Conservation (phyloP, 192 early-diverging fungal species). For the Coemansia sp. region DNA sequence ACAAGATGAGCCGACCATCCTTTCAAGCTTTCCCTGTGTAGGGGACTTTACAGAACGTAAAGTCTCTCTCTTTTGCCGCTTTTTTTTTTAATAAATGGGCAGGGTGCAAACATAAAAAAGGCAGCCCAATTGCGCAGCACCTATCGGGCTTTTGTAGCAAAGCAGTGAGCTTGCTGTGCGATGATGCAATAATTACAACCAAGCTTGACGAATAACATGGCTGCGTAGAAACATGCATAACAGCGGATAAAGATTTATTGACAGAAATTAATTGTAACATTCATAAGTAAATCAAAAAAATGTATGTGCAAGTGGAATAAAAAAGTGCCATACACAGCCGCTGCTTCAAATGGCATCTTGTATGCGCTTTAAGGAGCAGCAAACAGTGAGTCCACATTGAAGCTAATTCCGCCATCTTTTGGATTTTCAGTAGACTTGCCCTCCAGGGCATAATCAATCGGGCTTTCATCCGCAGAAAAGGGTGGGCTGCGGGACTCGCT, state of each 20-base stretch:
- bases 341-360: neutral
- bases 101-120: neutral
- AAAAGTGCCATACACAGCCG: neutral
- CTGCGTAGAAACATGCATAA: neutral
- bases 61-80: neutral
- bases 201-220: neutral
- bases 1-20: neutral
- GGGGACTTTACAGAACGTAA: neutral
- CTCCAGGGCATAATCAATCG: too few relatives aligned
- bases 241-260: neutral
- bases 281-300: neutral
- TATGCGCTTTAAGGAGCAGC: constrained; percentile 6
- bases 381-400: constrained; percentile 21
- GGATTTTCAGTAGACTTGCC: neutral
- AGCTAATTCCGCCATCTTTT: neutral
- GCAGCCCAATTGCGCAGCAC: neutral
- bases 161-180: neutral
- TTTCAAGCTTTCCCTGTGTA: neutral
- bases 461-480: too few relatives aligned
- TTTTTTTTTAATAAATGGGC: too few relatives aligned
- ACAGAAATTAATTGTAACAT: neutral
- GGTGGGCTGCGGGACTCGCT: too few relatives aligned
- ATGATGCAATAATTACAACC: neutral
- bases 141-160: neutral
- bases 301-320: neutral